These are phyloP conservation scores for Fusarium illudens DNA, from an alignment of 2,329 filamentous ascomycete genomes.

Conservation along the genomic window DNA sequence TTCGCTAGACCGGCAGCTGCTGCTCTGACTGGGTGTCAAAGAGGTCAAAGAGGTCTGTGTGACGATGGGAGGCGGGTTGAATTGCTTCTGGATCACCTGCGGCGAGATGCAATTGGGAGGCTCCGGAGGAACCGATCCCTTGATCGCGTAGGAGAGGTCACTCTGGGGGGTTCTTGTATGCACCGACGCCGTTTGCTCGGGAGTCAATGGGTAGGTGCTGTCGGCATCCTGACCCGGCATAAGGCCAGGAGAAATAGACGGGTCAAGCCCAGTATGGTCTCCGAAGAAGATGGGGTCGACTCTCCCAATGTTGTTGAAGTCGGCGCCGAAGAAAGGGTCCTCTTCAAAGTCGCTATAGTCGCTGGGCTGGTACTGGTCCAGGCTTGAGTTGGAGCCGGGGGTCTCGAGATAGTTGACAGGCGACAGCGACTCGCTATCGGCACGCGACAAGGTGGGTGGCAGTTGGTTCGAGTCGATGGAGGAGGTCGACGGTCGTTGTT, in stretches of 20 bases:
- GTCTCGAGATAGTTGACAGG: constrained; percentile 52
- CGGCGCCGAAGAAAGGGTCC: constrained; percentile 61
- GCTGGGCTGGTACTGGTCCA: constrained; percentile 60
- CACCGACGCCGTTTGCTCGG: constrained; percentile 60
- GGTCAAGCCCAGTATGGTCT: constrained; percentile 41
- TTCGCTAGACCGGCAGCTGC: constrained; percentile 60
- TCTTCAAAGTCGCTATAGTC: constrained; percentile 58
- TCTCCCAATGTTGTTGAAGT: constrained; percentile 56
- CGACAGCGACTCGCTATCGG: constrained; percentile 44
- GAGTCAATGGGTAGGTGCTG: constrained; percentile 58
- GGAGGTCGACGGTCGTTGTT: constrained; percentile 42
- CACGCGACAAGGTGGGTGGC: constrained; percentile 55
- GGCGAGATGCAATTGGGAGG: constrained; percentile 52
- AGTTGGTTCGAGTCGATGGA: constrained; percentile 51
- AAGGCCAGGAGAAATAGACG: constrained; percentile 27
- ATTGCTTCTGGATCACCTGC: constrained; percentile 53
- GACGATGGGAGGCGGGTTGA: constrained; percentile 46
- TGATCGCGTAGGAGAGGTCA: constrained; percentile 44
- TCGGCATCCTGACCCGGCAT: constrained; percentile 35
- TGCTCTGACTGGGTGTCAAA: constrained; percentile 60
- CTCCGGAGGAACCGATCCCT: constrained; percentile 32
- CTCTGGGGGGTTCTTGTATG: constrained; percentile 54
- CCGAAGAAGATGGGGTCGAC: constrained; percentile 57
- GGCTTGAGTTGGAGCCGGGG: constrained; percentile 58
- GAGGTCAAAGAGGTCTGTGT: constrained; percentile 50